These are phyloP conservation scores for Penicillium aurantiogriseum DNA, from an alignment of 2,329 filamentous ascomycete genomes.

Conservation along the genomic window DNA sequence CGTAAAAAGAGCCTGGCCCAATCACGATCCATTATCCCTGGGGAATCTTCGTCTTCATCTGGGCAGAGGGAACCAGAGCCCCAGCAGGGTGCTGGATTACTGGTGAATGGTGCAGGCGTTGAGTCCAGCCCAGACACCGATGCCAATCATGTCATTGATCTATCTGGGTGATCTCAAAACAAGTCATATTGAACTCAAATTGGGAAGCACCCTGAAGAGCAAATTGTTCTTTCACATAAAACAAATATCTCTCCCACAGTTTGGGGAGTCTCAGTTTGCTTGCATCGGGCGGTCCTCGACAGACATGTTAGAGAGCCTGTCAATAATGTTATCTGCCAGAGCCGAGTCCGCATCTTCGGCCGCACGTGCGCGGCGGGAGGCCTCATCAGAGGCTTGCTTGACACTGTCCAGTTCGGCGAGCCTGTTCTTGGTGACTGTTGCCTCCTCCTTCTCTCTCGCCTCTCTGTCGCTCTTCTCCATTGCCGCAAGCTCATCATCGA, in stretches of 20 bases:
- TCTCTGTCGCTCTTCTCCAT: constrained; percentile 62
- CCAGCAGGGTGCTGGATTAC: constrained; percentile 1
- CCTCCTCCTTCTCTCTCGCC: constrained; percentile 50
- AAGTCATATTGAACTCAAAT: neutral
- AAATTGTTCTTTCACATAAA: neutral
- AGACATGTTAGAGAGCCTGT: constrained; percentile 42
- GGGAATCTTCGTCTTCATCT: constrained; percentile 9
- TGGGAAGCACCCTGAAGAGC: neutral
- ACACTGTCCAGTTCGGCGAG: constrained; percentile 51
- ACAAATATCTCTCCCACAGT: neutral
- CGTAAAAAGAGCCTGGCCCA: constrained; percentile 50
- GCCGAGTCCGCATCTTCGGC: constrained; percentile 31
- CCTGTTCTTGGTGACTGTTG: constrained; percentile 47
- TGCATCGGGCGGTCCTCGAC: constrained; percentile 35
- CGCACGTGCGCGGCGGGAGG: constrained; percentile 32
- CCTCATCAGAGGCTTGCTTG: constrained; percentile 44
- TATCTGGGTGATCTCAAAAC: constrained; percentile 11
- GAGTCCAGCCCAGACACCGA: constrained; percentile 4
- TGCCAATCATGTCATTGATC: neutral
- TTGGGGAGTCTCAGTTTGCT: constrained; percentile 18
- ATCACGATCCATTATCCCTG: constrained; percentile 30
- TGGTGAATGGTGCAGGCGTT: constrained; percentile 1
- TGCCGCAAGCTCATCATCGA: constrained; percentile 82
- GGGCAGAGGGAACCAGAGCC: neutral
- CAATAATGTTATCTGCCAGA: constrained; percentile 42